Evolutionary conservation across 768 basidiomycete genomes (phyloP).

Genomic region (Rhizopogon salebrosus): DNA sequence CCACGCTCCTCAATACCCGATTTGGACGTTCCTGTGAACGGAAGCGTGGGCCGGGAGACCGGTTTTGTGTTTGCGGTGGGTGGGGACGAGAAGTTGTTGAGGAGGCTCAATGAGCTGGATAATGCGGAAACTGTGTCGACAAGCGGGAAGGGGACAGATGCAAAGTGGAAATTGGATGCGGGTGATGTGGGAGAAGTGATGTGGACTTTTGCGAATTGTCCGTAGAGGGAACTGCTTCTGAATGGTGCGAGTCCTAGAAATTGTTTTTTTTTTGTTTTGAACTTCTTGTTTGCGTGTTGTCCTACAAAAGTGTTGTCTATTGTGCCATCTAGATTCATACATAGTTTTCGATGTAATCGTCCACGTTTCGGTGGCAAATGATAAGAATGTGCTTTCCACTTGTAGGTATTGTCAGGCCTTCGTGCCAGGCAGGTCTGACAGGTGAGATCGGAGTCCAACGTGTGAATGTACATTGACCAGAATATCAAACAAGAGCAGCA

Average conservation of each 20-base stretch:
- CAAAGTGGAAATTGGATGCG: conserved; percentile 55
- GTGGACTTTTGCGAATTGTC: conserved; percentile 22
- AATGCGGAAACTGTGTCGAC: conserved; percentile 68
- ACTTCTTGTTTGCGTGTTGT: no score
- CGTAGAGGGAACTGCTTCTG: neutral
- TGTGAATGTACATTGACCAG: conserved; percentile 10
- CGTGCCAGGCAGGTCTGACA: neutral
- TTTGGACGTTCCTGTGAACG: conserved; percentile 31
- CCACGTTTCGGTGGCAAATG: no score
- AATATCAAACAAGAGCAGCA: conserved; percentile 15
- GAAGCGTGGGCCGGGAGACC: conserved; percentile 34
- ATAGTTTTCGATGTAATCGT: no score
- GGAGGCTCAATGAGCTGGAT: conserved; percentile 71
- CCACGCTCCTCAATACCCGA: conserved; percentile 13
- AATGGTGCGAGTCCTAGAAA: no score
- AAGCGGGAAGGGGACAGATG: conserved; percentile 72
- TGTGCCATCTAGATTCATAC: no score
- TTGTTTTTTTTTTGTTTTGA: no score
- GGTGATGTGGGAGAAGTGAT: conserved; percentile 32
- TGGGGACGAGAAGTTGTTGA: conserved; percentile 73
- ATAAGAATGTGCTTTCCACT: no score
- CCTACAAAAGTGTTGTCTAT: no score
- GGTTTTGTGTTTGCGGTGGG: conserved; percentile 64
- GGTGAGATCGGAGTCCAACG: conserved; percentile 6
- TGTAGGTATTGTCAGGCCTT: no score